Conservation (phyloP, 345 rosid genomes). For the Salix viminalis region DNA sequence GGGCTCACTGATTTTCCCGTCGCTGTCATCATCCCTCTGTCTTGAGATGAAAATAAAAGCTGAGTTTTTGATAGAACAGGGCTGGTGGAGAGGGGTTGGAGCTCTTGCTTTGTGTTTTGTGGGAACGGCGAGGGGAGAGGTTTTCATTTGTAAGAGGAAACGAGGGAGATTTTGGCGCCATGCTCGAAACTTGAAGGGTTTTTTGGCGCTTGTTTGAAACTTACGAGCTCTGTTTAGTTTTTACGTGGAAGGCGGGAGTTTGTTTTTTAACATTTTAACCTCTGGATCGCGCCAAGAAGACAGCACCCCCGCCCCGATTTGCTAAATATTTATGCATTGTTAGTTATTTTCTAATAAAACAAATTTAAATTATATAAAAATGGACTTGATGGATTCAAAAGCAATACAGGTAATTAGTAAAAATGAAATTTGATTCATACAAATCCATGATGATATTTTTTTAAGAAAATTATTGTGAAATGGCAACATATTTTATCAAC, state of each 20-base stretch:
- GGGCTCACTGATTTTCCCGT: slow-evolving; percentile 52
- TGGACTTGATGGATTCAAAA: no score
- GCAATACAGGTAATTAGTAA: no score
- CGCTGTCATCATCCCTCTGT: neutral
- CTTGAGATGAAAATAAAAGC: neutral
- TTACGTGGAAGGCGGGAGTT: neutral
- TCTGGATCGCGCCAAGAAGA: neutral
- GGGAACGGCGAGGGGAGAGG: neutral
- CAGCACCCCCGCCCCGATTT: no score
- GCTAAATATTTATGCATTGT: no score
- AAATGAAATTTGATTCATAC: no score
- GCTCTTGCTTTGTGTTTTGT: neutral
- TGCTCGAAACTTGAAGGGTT: no score
- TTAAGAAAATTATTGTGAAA: no score
- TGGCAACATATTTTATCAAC: no score
- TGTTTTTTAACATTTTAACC: neutral
- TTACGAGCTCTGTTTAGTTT: no score
- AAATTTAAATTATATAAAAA: no score
- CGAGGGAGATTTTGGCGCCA: slow-evolving; percentile 9
- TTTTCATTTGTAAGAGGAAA: neutral
- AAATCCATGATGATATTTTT: no score
- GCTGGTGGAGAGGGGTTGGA: neutral
- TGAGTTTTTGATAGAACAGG: neutral
- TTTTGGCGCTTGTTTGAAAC: neutral
- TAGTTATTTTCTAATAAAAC: no score